Evolutionary conservation across 208 protist genomes (phyloP).

Genomic region (Acanthamoeba royreba): DNA sequence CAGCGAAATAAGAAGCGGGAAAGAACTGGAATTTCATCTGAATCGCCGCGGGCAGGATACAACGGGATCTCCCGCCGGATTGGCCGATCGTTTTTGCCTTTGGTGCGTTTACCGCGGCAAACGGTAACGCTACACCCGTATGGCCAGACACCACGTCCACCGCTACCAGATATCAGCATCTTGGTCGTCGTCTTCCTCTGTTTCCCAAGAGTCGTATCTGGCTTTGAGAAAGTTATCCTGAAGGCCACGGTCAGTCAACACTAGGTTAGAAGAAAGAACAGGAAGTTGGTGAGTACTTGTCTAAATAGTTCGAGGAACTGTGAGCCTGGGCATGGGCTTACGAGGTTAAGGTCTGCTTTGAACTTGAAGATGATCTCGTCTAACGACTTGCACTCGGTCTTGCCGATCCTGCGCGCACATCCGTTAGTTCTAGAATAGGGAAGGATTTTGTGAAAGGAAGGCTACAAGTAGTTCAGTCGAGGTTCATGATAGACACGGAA

Average conservation of each 20-base stretch:
- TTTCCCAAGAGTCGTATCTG: conserved; percentile 6
- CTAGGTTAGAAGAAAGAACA: not conserved
- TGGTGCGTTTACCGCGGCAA: too few species aligned
- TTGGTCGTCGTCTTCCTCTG: not conserved
- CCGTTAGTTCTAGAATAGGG: not conserved
- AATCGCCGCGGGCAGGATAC: too few species aligned
- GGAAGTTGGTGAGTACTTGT: not conserved
- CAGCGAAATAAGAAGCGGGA: too few species aligned
- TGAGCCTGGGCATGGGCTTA: not conserved
- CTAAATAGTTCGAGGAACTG: not conserved
- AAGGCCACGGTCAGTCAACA: not conserved
- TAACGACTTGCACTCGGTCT: conserved; percentile 23
- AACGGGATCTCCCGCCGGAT: too few species aligned
- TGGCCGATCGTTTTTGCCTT: too few species aligned
- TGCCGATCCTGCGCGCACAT: not conserved
- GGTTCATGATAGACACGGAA: not conserved
- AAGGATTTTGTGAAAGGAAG: not conserved
- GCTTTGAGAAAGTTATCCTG: not conserved
- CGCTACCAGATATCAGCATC: not conserved
- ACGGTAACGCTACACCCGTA: too few species aligned
- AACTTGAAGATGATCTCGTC: conserved; percentile 41
- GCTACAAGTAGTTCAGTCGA: conserved; percentile 14
- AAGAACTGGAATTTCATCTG: too few species aligned
- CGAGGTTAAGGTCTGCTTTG: not conserved
- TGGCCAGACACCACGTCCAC: not conserved